Conservation (phyloP, 1,284 basidiomycete species). For the Phlebopus sp. region DNA sequence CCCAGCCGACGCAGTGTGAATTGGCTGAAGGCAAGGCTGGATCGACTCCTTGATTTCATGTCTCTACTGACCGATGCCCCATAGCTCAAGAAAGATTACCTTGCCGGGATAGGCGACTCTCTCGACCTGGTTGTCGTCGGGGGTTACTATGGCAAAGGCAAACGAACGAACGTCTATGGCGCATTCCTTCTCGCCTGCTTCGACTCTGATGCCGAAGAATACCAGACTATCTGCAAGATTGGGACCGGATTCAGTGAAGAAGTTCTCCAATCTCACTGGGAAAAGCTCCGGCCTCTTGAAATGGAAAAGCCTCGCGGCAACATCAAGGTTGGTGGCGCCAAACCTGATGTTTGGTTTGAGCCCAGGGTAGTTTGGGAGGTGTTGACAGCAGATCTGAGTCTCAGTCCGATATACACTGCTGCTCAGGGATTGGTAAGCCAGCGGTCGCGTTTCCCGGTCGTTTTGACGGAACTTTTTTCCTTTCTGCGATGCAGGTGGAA, state of each 20-base stretch:
- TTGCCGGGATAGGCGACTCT: constrained; percentile 96
- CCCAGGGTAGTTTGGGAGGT: constrained; percentile 98
- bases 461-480: constrained; percentile 2
- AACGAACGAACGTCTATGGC: constrained; percentile 94
- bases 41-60: background rate
- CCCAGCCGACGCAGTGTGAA: constrained; percentile 94
- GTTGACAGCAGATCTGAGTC: constrained; percentile 91
- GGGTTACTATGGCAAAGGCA: constrained; percentile 96
- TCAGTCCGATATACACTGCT: constrained; percentile 96
- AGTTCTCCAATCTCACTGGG: constrained; percentile 78
- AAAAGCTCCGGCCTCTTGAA: constrained; percentile 80
- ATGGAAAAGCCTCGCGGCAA: constrained; percentile 67
- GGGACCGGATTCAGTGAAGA: constrained; percentile 98
- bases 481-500: constrained; percentile 63
- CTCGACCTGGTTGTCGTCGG: constrained; percentile 97
- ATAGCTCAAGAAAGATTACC: constrained; percentile 95
- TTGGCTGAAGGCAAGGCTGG: constrained; percentile 85
- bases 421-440: constrained; percentile 87
- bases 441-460: constrained; percentile 4
- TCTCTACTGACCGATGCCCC: constrained; percentile 3
- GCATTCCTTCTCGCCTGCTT: constrained; percentile 95
- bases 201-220: constrained; percentile 87
- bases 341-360: constrained; percentile 94
- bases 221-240: constrained; percentile 97
- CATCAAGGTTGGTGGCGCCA: constrained; percentile 84